phyloP scores from a whole-genome alignment of 2,329 filamentous ascomycete species.

The Sporothrix brunneoviolacea region DNA sequence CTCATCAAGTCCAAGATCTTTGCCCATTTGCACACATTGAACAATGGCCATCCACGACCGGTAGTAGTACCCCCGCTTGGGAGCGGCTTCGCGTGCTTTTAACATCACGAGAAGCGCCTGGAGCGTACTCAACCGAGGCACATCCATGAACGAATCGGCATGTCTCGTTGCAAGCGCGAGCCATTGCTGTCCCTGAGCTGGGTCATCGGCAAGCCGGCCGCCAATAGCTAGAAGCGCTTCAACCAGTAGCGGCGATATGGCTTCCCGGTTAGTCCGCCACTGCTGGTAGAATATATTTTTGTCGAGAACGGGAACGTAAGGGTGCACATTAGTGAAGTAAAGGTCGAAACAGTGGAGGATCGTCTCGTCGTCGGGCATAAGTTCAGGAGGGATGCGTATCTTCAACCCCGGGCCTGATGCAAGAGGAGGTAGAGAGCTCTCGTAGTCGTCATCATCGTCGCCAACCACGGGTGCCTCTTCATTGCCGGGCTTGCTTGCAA shows the following conservation, averaged over 20 bases:
- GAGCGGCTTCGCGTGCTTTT: constrained; percentile 86
- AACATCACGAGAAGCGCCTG: constrained; percentile 82
- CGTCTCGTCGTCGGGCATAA: constrained; percentile 86
- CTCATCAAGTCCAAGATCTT: constrained; percentile 83
- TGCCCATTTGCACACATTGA: constrained; percentile 85
- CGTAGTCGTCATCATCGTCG: constrained; percentile 64
- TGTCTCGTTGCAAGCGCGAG: constrained; percentile 83
- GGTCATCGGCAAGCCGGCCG: constrained; percentile 74
- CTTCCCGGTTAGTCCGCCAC: constrained; percentile 75
- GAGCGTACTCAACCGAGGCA: constrained; percentile 82
- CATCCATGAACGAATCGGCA: constrained; percentile 87
- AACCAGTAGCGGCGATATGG: constrained; percentile 80
- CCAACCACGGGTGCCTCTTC: constrained; percentile 60
- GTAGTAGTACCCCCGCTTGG: constrained; percentile 92
- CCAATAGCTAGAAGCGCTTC: constrained; percentile 90
- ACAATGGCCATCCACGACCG: constrained; percentile 96
- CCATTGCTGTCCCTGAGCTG: constrained; percentile 84
- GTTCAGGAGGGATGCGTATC: constrained; percentile 80
- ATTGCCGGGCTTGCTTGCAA: constrained; percentile 32
- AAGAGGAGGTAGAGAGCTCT: constrained; percentile 62
- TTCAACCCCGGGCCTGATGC: constrained; percentile 64
- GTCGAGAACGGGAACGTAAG: constrained; percentile 85
- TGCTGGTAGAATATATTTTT: constrained; percentile 77
- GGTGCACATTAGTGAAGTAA: constrained; percentile 85
- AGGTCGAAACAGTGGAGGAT: constrained; percentile 80